Base-by-base conservation (phyloP, 2,329 filamentous ascomycete genomes). In the Setomelanomma holmii region DNA sequence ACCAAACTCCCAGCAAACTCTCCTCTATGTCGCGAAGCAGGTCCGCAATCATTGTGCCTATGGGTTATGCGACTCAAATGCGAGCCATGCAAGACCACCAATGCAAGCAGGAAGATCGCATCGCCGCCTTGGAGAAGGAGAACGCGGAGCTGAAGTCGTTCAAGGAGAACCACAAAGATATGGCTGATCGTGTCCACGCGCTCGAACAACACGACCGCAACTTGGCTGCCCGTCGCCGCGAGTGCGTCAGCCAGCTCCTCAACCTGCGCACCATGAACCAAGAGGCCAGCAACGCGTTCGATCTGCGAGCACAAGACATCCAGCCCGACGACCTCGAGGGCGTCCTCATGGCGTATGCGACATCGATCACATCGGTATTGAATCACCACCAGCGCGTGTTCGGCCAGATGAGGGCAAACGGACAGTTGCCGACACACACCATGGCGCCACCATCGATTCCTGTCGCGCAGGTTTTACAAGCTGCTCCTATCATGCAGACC, bases 281-380 rank as follows among this genome's bases (percentile, higher is more conserved):
- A 24, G 62, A 65, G 43, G 57, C 63, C 19, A 50, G 45, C 35
- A 65, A 65, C 22, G 52, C 58, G 1, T 61, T 66, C 34, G 44
- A 49, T 1, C 20, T 61, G 14, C 60, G 61, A 19, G 49, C 55
- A 3, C 39, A 7, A 2, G 60, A 64, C 11, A 45, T 67, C 7
- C 52, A 63, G 23, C 11, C 43, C 11, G 62, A 63, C 8, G 58
- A 67, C 16, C 49, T 66, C 4, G 64, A 67, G 30, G 57, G 58
- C 12, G 55, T 66, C 48, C n/a, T 67, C 11, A 47, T 41, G 2
- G 43, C 53, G 5, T 56, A 52, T 24, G 53, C 45, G 1, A 61
- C 41, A 8, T 51, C 46, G 19, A 20, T 64, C 12, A 54, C 40
- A 4, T 61, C 60, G 2, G 53, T 60, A 5, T 33, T 66, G 19